Evolutionary conservation across 495 filamentous ascomycete genomes (phyloP).

Genomic region (Friedmanniomyces endolithicus): DNA sequence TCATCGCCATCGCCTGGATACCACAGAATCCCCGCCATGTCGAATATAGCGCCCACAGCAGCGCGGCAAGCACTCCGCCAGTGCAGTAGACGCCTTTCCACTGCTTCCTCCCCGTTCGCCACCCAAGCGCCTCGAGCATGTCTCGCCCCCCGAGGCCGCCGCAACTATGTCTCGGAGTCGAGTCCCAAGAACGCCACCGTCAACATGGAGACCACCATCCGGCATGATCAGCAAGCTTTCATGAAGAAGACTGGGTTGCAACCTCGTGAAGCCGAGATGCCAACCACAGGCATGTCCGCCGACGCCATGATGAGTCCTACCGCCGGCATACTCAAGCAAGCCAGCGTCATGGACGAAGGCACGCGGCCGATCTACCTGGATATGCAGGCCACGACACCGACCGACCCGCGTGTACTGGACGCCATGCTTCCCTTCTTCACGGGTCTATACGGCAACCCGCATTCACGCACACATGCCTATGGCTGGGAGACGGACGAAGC

Average conservation of each 20-base stretch:
- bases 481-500: conserved; percentile 97
- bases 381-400: conserved; percentile 96
- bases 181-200: conserved; percentile 71
- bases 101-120: conserved; percentile 14
- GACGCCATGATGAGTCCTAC: conserved; percentile 68
- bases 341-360: conserved; percentile 86
- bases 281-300: conserved; percentile 45
- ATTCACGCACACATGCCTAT: conserved; percentile 95
- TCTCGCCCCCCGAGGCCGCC: conserved; percentile 34
- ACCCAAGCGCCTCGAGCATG: conserved; percentile 33
- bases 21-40: conserved; percentile 41
- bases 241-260: conserved; percentile 55
- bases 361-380: conserved; percentile 92
- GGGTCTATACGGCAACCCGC: conserved; percentile 90
- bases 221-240: conserved; percentile 70
- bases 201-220: conserved; percentile 67
- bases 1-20: neutral
- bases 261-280: conserved; percentile 41
- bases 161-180: conserved; percentile 75
- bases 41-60: conserved; percentile 54
- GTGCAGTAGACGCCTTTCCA: conserved; percentile 30
- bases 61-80: conserved; percentile 69
- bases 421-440: conserved; percentile 93
- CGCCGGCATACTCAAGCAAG: conserved; percentile 81
- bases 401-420: conserved; percentile 86